Conservation (phyloP, 75 land plant species). For the Cryptomeria japonica region DNA sequence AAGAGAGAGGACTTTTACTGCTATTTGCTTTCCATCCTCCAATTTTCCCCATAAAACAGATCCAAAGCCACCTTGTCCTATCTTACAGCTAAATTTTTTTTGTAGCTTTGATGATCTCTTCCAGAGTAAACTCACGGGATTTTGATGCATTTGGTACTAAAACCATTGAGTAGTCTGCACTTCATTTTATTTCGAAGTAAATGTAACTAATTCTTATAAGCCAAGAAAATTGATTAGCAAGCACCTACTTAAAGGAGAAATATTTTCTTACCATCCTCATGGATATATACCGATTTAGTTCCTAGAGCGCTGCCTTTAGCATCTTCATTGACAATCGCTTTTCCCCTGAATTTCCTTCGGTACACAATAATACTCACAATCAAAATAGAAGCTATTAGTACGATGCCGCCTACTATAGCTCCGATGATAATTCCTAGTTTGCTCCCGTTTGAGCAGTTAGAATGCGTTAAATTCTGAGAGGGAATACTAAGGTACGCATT, state of each 20-base stretch:
- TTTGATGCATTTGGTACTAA: neutral
- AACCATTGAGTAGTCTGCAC: neutral
- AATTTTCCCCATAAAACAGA: slow-evolving; percentile 42
- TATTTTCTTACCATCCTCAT: neutral
- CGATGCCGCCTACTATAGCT: neutral
- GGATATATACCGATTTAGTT: neutral
- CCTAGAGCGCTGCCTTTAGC: neutral
- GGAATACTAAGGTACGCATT: neutral
- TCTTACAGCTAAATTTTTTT: slow-evolving; percentile 43
- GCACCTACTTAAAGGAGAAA: neutral
- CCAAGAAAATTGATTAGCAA: no score
- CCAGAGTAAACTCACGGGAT: slow-evolving; percentile 25
- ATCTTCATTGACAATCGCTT: neutral
- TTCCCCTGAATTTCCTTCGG: neutral
- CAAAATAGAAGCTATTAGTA: neutral
- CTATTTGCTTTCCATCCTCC: slow-evolving; percentile 34
- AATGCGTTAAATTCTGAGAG: neutral
- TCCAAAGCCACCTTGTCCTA: slow-evolving; percentile 55
- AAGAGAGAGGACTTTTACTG: slow-evolving; percentile 44
- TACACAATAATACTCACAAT: neutral
- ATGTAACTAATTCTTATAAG: no score
- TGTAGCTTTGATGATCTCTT: slow-evolving; percentile 40
- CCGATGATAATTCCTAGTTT: neutral
- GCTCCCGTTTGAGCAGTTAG: no score
- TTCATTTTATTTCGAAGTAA: no score